Percentiles rank a stretch among this genome's conserved stretches.
Evolutionary conservation across 2,329 filamentous ascomycete genomes (phyloP).

Genomic region (Penicillium sp.): DNA sequence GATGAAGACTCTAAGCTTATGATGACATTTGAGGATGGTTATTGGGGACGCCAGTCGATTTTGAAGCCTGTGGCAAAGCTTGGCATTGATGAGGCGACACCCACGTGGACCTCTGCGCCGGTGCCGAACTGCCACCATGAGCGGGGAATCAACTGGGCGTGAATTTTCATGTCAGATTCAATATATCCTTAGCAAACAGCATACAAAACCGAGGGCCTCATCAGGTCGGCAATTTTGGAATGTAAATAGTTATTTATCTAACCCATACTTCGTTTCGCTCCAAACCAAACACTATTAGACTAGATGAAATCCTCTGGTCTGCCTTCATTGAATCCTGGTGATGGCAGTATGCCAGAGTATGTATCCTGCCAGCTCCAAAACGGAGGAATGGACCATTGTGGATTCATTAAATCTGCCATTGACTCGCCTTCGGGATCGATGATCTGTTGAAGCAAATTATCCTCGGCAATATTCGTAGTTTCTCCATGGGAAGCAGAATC

Average conservation of each 20-base stretch:
- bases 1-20: conserved; percentile 17
- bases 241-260: not conserved
- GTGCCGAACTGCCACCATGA: conserved; percentile 18
- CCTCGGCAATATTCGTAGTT: not conserved
- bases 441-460: not conserved
- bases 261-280: too few species aligned
- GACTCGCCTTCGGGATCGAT: not conserved
- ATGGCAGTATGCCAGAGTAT: not conserved
- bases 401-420: conserved; percentile 1
- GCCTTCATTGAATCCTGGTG: not conserved
- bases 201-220: not conserved
- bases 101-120: conserved; percentile 12
- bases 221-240: not conserved
- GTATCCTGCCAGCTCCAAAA: conserved; percentile 16
- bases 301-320: not conserved
- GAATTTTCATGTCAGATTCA: not conserved
- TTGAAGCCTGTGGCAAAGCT: conserved; percentile 14
- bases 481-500: not conserved
- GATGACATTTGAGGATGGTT: conserved; percentile 12
- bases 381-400: conserved; percentile 7
- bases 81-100: conserved; percentile 14
- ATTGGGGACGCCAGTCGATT: conserved; percentile 13
- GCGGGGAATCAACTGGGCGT: conserved; percentile 8
- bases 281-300: not conserved
- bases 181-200: not conserved